These are phyloP conservation scores for Immersiella caudata DNA, from an alignment of 495 filamentous ascomycete genomes.

Conservation along the genomic window DNA sequence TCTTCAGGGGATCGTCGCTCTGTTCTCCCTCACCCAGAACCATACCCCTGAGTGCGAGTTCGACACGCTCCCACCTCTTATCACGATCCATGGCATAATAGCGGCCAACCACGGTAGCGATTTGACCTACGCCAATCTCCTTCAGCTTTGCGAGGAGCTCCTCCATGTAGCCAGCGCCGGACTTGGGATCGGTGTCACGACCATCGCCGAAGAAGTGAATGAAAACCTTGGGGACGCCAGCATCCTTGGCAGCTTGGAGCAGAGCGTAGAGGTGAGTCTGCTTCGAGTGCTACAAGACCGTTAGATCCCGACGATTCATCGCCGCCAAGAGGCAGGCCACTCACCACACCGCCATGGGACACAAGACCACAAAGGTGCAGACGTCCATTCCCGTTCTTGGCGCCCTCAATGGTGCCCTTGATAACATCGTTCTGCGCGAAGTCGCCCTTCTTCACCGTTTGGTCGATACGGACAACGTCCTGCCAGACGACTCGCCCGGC, in stretches of 20 bases:
- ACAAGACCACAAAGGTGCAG: slow-evolving; percentile 89
- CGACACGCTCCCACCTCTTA: slow-evolving; percentile 96
- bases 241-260: slow-evolving; percentile 84
- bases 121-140: slow-evolving; percentile 81
- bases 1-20: slow-evolving; percentile 79
- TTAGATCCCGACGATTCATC: background rate
- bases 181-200: slow-evolving; percentile 96
- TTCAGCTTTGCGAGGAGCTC: slow-evolving; percentile 74
- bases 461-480: slow-evolving; percentile 97
- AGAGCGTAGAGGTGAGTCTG: slow-evolving; percentile 89
- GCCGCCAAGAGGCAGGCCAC: slow-evolving; percentile 28
- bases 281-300: slow-evolving; percentile 69
- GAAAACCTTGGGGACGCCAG: slow-evolving; percentile 84
- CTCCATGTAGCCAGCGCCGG: slow-evolving; percentile 81
- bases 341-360: slow-evolving; percentile 88
- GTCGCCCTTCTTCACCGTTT: slow-evolving; percentile 87
- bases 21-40: slow-evolving; percentile 83
- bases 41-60: slow-evolving; percentile 85
- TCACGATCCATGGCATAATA: slow-evolving; percentile 99
- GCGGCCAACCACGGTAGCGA: slow-evolving; percentile 92
- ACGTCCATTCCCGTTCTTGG: slow-evolving; percentile 85
- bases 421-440: slow-evolving; percentile 78
- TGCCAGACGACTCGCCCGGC: slow-evolving; percentile 98
- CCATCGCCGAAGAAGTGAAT: slow-evolving; percentile 99
- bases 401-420: slow-evolving; percentile 72